These are phyloP conservation scores for Curvularia eragrostidis DNA, from an alignment of 2,329 filamentous ascomycete genomes.

Conservation along the genomic window DNA sequence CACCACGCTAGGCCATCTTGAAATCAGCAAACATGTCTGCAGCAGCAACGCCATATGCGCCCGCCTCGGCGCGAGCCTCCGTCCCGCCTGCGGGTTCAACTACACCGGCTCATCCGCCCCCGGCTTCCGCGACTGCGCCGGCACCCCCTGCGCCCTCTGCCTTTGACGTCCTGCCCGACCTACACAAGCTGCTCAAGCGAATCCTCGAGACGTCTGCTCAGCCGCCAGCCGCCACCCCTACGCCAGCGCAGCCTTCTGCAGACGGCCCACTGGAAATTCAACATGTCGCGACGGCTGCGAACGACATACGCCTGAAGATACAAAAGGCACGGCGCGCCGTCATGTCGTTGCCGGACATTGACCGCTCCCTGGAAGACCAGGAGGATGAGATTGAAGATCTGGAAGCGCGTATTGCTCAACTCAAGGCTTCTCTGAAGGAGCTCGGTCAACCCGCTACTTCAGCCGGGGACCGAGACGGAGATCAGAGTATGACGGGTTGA, in stretches of 20 bases:
- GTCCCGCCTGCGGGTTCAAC: conserved; percentile 41
- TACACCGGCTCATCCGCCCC: conserved; percentile 36
- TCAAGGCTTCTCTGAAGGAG: conserved; percentile 56
- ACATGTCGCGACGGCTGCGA: conserved; percentile 79
- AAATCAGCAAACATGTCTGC: conserved; percentile 39
- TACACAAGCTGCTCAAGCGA: conserved; percentile 78
- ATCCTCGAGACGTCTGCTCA: conserved; percentile 63
- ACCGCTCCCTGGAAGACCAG: conserved; percentile 71
- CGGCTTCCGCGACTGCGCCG: conserved; percentile 53
- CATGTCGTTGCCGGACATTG: conserved; percentile 72
- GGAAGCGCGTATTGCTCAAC: conserved; percentile 67
- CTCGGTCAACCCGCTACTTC: conserved; percentile 36
- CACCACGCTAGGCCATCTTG: conserved; percentile 26
- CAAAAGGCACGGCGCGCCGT: conserved; percentile 76
- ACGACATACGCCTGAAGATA: conserved; percentile 81
- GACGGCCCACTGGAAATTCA: conserved; percentile 66
- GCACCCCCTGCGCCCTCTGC: conserved; percentile 77
- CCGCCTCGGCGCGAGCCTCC: conserved; percentile 42
- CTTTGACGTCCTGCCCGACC: conserved; percentile 84
- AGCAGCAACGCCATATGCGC: conserved; percentile 43
- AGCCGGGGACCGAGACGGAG: conserved; percentile 29
- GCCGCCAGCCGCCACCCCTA: conserved; percentile 35
- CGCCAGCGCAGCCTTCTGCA: conserved; percentile 32
- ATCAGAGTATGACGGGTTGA: conserved; percentile 50
- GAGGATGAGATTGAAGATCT: conserved; percentile 72